Base-by-base conservation (phyloP, 768 basidiomycete genomes). In the Tulasnella sp. region DNA sequence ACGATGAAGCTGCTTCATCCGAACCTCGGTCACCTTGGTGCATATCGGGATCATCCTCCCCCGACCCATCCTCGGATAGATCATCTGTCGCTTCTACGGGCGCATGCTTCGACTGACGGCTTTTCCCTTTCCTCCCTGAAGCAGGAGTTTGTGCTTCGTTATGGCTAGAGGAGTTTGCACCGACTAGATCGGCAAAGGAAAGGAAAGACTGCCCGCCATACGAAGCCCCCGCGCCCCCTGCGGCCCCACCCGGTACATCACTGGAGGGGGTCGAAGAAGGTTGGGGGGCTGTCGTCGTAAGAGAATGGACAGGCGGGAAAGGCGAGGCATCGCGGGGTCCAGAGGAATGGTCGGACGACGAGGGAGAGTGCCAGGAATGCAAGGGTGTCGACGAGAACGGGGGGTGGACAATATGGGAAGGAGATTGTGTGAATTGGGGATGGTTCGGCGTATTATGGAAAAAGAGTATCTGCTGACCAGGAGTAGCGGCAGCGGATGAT, bases 401-500 rank as follows among this genome's bases (percentile, higher is more conserved):
- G 34, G 31, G 1, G 4, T 68, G 62, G 62, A 68, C 62, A 68
- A 68, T 68, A 68, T 68, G 62, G 62, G 62, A 68, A 36, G 62
- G 62, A 68, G 76, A 77, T 36, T 40, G 76, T 58, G 48, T 77
- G 52, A 77, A 77, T 62, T 68, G 62, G 62, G 58, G 56, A 62
- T 77, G 48, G 38, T 77, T 62, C 39, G 56, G 78, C 14, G 71
- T 73, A 52, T 44, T 34, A 71, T 79, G 62, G 78, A 71, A 48
- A 42, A 71, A 79, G 27, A 71, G 78, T 34, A 46, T 68, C 62
- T 68, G 78, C 78, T 72, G 71, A 79, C 73, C 73, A 73, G 73
- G 71, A 39, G 44, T 44, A 36, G 78, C 40, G 19, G 71, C 40
- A 44, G 78, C 78, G 27, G 78, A 73, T 38, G 75, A 27, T 74